Base-by-base conservation (phyloP, 257 asterid genomes). In the Nemophila menziesii region DNA sequence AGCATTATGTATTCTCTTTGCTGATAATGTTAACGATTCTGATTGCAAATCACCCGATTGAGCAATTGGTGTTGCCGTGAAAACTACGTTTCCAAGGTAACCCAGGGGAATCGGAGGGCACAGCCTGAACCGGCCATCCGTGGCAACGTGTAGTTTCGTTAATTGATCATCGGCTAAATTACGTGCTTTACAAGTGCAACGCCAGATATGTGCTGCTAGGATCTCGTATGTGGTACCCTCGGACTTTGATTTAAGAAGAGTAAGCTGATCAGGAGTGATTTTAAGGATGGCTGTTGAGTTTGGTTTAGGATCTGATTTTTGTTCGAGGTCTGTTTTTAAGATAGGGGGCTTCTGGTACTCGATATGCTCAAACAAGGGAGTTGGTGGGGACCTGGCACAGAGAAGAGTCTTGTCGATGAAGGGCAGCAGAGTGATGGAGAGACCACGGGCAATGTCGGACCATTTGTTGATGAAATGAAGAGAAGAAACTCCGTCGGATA, bases 191-290 rank as follows among this genome's bases (percentile, higher is more conserved):
- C 86, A 69, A 1, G 79, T 63, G 49, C 83, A 69, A 20, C 93
- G 79, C 95, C 95, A 83, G 11, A 79, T 65, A 46, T 83, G 95
- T 2, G 95, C 95, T 0, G 81, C 81, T 2, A 83, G 67, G 23
- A 75, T 67, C 63, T 80, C 93, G 26, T 74, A 83, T 3, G 89
- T 50, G 65, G 77, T 80, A 48, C 70, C 75, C 33, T 62, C 58
- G 40, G 58, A 41, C 42, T 46, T 62, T 34, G 67, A 11, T 49
- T 68, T 68, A 0, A 68, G 49, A 3, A 27, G 55, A 5, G 20
- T 11, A 10, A 66, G 40, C 26, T 61, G 68, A 1, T 63, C 67
- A 23, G 46, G 55, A 0, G 64, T 48, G 55, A 68, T 16, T 22
- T 42, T 58, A 0, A 68, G 58, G 23, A 68, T 58, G 14, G 67